Conservation (phyloP, 139 green algal species). For the Micractinium conductrix region DNA sequence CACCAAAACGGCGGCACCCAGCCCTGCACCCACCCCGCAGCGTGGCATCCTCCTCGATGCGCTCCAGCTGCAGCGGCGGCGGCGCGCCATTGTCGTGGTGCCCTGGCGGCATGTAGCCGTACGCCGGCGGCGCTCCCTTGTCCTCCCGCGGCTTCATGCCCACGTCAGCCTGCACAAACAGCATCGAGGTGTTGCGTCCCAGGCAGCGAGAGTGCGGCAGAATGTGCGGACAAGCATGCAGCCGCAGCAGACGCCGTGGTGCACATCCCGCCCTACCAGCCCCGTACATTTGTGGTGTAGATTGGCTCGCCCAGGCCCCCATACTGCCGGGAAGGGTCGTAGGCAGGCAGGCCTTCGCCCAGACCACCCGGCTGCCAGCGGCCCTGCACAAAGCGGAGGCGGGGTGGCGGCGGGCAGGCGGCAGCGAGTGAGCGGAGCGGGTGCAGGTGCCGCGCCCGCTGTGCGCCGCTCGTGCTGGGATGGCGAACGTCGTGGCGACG, state of each 20-base stretch:
- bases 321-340: conserved; percentile 12
- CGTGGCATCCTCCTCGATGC: conserved; percentile 41
- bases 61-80: conserved; percentile 26
- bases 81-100: conserved; percentile 15
- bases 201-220: not conserved
- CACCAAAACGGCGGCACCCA: not conserved
- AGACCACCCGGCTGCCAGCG: conserved; percentile 20
- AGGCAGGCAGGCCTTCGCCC: conserved; percentile 11
- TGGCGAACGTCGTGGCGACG: too few relatives aligned
- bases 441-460: too few relatives aligned
- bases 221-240: not conserved
- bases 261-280: too few relatives aligned
- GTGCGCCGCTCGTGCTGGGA: too few relatives aligned
- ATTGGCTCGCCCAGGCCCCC: not conserved
- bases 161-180: conserved; percentile 32
- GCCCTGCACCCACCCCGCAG: conserved; percentile 19
- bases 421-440: too few relatives aligned
- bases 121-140: conserved; percentile 14
- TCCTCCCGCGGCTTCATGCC: conserved; percentile 19
- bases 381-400: not conserved
- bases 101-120: conserved; percentile 13
- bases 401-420: conserved; percentile 7
- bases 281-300: too few relatives aligned
- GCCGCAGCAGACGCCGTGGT: conserved; percentile 25
- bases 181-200: not conserved